Evolutionary conservation across 805 yeast species (phyloP).

Genomic region (Torulaspora delbrueckii): DNA sequence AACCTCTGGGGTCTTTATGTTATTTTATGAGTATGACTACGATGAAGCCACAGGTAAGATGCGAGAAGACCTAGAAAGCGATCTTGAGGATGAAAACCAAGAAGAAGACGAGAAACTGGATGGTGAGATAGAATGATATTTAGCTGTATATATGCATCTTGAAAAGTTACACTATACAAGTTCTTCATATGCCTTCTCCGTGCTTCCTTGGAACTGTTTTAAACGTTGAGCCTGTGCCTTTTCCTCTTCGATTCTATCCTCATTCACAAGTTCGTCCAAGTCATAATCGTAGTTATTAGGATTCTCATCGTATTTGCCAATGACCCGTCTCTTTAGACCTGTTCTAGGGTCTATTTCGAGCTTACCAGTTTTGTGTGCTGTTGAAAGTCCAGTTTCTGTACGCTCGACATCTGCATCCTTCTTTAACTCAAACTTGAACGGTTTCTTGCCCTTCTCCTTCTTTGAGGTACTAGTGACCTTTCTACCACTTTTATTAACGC

Average conservation of each 20-base stretch:
- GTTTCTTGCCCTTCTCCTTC: conserved; percentile 6
- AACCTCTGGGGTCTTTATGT: conserved; percentile 87
- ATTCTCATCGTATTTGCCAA: conserved; percentile 31
- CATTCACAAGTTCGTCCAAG: conserved; percentile 43
- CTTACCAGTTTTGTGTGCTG: conserved; percentile 12
- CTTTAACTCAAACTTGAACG: conserved; percentile 26
- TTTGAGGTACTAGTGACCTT: conserved; percentile 1
- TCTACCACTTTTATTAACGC: conserved; percentile 27
- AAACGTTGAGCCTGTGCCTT: conserved; percentile 16
- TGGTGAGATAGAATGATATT: conserved; percentile 7
- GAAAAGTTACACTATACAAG: conserved; percentile 16
- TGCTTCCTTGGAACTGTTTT: conserved; percentile 20
- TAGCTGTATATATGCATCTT: not conserved
- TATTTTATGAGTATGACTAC: conserved; percentile 69
- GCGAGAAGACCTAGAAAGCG: conserved; percentile 26
- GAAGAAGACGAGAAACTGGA: conserved; percentile 17
- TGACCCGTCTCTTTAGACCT: conserved; percentile 31
- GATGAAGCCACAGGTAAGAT: conserved; percentile 32
- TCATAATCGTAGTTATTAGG: conserved; percentile 47
- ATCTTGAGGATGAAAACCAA: conserved; percentile 16
- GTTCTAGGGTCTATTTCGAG: conserved; percentile 27
- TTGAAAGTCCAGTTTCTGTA: conserved; percentile 8
- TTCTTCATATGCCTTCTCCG: conserved; percentile 21
- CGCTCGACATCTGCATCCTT: conserved; percentile 8
- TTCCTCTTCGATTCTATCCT: conserved; percentile 30